Conservation (phyloP, 2,329 filamentous ascomycete genomes). For the Trichocomaceae sp. region DNA sequence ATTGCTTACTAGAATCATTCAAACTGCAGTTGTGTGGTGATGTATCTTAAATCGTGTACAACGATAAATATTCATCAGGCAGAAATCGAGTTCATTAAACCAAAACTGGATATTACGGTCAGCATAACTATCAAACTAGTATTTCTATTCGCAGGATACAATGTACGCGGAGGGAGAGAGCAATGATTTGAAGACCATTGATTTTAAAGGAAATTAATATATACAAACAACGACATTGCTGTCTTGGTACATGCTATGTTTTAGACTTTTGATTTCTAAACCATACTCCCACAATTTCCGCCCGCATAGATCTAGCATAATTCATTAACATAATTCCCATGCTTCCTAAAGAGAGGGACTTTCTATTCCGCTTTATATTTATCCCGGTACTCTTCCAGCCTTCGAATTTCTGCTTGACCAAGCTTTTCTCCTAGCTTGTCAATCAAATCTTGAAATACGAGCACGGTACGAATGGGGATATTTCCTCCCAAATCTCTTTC, state of each 20-base stretch:
- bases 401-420: constrained; percentile 56
- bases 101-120: too few species aligned
- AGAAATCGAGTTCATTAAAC: too few species aligned
- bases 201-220: too few species aligned
- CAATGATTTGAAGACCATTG: too few species aligned
- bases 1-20: too few species aligned
- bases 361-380: constrained; percentile 35
- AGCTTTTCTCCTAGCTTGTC: constrained; percentile 58
- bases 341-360: too few species aligned
- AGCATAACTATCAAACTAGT: too few species aligned
- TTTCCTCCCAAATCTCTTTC: constrained; percentile 63
- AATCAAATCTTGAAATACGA: constrained; percentile 68
- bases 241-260: background rate
- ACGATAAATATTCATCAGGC: too few species aligned
- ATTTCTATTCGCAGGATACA: too few species aligned
- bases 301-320: background rate
- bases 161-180: too few species aligned
- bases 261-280: background rate
- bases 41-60: too few species aligned
- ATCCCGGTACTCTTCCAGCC: constrained; percentile 65
- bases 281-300: background rate
- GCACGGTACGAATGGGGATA: constrained; percentile 74
- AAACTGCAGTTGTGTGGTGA: too few species aligned
- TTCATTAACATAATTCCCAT: background rate
- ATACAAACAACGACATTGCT: background rate